phyloP scores from a whole-genome alignment of 2,329 filamentous ascomycete species.

The Penicillium sp. region DNA sequence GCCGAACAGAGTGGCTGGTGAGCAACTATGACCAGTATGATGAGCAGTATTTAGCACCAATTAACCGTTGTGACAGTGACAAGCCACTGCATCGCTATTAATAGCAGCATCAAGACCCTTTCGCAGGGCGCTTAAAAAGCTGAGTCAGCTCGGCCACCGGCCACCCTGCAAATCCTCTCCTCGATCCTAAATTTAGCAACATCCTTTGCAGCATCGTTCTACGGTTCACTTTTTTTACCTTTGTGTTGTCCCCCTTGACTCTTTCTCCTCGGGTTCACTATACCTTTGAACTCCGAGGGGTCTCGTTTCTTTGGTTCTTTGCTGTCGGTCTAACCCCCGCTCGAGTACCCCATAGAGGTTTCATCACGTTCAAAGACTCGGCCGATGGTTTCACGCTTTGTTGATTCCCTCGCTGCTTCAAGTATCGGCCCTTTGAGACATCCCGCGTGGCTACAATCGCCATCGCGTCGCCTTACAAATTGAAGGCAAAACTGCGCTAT shows the following conservation, averaged over 20 bases:
- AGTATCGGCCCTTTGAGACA: background rate
- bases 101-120: background rate
- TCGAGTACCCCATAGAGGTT: slow-evolving; percentile 1
- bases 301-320: background rate
- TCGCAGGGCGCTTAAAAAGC: slow-evolving; percentile 10
- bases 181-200: slow-evolving; percentile 32
- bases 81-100: slow-evolving; percentile 2
- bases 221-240: slow-evolving; percentile 12
- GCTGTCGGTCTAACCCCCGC: slow-evolving; percentile 12
- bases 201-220: slow-evolving; percentile 29
- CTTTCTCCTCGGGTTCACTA: slow-evolving; percentile 7
- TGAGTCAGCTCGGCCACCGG: slow-evolving; percentile 8
- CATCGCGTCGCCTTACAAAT: slow-evolving; percentile 7
- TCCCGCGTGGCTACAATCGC: background rate
- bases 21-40: no score
- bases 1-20: no score
- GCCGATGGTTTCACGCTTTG: slow-evolving; percentile 1
- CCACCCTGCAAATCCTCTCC: slow-evolving; percentile 4
- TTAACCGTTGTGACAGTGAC: background rate
- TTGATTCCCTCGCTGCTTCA: background rate
- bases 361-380: slow-evolving; percentile 1
- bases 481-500: slow-evolving; percentile 2
- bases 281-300: slow-evolving; percentile 3
- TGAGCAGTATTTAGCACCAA: no score
- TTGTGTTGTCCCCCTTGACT: slow-evolving; percentile 5